Percentiles rank a stretch among this genome's conserved stretches.
Evolutionary conservation across 768 basidiomycete species (phyloP).

Genomic region (Tylopilus balloui): DNA sequence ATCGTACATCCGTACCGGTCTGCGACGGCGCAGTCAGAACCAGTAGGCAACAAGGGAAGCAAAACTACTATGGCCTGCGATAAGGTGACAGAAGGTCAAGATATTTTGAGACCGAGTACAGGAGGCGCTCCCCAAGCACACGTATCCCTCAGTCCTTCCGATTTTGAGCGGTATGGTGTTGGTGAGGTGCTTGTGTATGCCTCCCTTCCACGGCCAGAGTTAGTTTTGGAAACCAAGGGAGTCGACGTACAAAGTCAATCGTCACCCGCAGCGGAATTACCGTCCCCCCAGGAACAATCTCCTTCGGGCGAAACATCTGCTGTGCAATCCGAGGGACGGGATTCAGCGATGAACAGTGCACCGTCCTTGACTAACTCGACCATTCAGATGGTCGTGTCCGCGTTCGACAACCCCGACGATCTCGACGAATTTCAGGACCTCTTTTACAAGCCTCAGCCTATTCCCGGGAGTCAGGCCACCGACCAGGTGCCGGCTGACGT

Average conservation of each 20-base stretch:
- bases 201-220: constrained; percentile 13
- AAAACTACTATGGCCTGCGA: not conserved
- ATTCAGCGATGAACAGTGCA: constrained; percentile 3
- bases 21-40: not conserved
- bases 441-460: constrained; percentile 52
- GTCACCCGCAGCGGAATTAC: not conserved
- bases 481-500: constrained; percentile 30
- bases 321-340: constrained; percentile 38
- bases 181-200: constrained; percentile 59
- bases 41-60: not conserved
- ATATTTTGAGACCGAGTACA: not conserved
- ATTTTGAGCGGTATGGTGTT: constrained; percentile 52
- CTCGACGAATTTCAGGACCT: constrained; percentile 71
- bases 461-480: not conserved
- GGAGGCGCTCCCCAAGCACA: constrained; percentile 10
- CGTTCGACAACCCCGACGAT: constrained; percentile 57
- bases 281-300: not conserved
- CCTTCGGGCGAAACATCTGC: not conserved
- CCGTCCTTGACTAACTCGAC: constrained; percentile 37
- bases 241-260: not conserved
- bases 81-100: not conserved
- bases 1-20: constrained; percentile 30
- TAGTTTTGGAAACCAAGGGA: not conserved
- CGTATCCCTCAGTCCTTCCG: constrained; percentile 24
- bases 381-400: constrained; percentile 34